Evolutionary conservation across 352 stramenopile genomes (phyloP).

Genomic region (Globisporangium barbulae): DNA sequence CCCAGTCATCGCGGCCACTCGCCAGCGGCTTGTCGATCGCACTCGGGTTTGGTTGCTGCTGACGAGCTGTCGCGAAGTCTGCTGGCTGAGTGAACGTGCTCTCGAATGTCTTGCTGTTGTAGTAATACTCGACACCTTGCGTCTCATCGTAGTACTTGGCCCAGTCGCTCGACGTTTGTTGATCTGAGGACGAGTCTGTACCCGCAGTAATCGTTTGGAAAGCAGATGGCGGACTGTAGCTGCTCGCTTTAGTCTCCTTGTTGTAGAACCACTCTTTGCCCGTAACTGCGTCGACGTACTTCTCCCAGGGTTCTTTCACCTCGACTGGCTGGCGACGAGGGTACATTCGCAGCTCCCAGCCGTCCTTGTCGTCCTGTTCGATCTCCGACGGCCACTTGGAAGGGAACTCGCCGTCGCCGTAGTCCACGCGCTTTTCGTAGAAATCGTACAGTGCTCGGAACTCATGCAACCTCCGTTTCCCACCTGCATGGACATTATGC

Average conservation of each 20-base stretch:
- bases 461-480: conserved; percentile 66
- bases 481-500: conserved; percentile 82
- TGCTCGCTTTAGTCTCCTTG: conserved; percentile 50
- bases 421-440: conserved; percentile 90
- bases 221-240: conserved; percentile 37
- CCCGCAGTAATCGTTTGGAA: conserved; percentile 12
- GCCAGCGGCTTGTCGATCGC: conserved; percentile 10
- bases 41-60: background rate
- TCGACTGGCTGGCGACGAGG: conserved; percentile 42
- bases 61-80: conserved; percentile 28
- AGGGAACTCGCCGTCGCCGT: conserved; percentile 88
- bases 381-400: conserved; percentile 89
- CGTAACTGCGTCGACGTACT: conserved; percentile 47
- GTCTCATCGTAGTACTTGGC: conserved; percentile 72
- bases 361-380: conserved; percentile 82
- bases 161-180: conserved; percentile 24
- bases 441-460: conserved; percentile 91
- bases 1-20: conserved; percentile 30
- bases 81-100: conserved; percentile 28
- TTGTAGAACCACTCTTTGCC: conserved; percentile 73
- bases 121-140: conserved; percentile 62
- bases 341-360: conserved; percentile 67
- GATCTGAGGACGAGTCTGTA: background rate
- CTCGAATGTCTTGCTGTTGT: conserved; percentile 33
- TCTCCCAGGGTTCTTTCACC: conserved; percentile 48